Percentiles rank a stretch among this genome's conserved stretches.
These are phyloP conservation scores for Simmondsia chinensis DNA, from an alignment of 148 eudicot species.

Conservation along the genomic window DNA sequence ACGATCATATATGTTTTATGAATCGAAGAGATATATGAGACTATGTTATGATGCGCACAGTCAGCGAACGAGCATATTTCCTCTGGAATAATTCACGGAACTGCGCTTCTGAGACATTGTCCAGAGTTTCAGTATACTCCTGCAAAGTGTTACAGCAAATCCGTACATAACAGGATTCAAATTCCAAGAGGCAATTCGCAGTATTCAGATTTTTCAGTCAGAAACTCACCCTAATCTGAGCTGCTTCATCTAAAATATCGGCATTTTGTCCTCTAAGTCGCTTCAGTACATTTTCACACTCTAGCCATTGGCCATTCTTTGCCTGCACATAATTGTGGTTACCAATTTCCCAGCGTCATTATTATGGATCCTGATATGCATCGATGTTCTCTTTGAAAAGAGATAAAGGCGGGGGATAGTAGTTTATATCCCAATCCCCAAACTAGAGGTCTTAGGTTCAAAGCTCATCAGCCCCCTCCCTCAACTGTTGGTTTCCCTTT, in stretches of 20 bases:
- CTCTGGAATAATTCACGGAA: constrained; percentile 41
- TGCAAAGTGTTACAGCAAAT: too few relatives aligned
- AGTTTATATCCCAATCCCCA: too few relatives aligned
- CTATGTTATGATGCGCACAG: constrained; percentile 24
- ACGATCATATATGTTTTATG: neutral
- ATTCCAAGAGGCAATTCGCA: too few relatives aligned
- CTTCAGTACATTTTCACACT: constrained; percentile 43
- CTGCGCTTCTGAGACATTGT: constrained; percentile 24
- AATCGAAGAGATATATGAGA: neutral
- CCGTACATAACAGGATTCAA: too few relatives aligned
- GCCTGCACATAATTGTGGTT: constrained; percentile 33
- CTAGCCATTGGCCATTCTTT: constrained; percentile 38
- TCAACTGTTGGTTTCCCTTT: too few relatives aligned
- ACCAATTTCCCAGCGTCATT: neutral
- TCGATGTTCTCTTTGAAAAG: too few relatives aligned
- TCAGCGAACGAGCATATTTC: constrained; percentile 51
- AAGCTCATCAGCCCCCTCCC: too few relatives aligned
- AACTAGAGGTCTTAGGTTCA: too few relatives aligned
- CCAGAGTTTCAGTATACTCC: constrained; percentile 54
- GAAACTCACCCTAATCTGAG: constrained; percentile 46
- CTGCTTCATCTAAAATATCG: constrained; percentile 44
- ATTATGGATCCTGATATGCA: too few relatives aligned
- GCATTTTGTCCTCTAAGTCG: constrained; percentile 39
- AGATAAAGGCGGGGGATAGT: too few relatives aligned
- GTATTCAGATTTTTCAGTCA: too few relatives aligned